A percentile compares a stretch with the other conserved stretches of the same genome.
phyloP scores from a whole-genome alignment of 164 flowering plant genomes.

The Stephania japonica region DNA sequence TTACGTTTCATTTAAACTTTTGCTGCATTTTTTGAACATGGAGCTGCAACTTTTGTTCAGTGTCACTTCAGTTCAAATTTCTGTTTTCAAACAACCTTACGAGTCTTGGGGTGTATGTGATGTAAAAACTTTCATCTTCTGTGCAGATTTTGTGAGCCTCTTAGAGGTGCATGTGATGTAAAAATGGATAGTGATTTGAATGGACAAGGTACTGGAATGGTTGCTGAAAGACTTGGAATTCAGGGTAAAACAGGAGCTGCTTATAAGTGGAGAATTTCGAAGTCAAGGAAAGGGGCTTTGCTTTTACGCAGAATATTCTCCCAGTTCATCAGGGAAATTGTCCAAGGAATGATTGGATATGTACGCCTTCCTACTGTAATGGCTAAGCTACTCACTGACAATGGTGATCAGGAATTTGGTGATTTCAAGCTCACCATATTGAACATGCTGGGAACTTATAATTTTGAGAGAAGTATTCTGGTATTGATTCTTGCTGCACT shows the following conservation, averaged over 20 bases:
- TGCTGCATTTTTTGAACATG: neutral
- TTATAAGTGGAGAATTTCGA: constrained; percentile 51
- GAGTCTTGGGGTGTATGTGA: too few species aligned
- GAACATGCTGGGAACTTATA: constrained; percentile 90
- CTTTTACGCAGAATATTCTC: constrained; percentile 61
- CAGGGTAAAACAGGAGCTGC: constrained; percentile 20
- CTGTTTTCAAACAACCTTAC: too few species aligned
- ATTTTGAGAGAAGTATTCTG: constrained; percentile 93
- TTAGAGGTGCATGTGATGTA: constrained; percentile 41
- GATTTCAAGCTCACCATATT: constrained; percentile 81
- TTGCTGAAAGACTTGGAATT: constrained; percentile 17
- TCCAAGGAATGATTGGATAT: constrained; percentile 97
- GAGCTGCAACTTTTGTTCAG: too few species aligned
- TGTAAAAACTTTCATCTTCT: neutral
- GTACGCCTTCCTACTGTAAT: constrained; percentile 82
- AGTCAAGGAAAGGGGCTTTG: constrained; percentile 38
- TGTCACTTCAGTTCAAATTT: too few species aligned
- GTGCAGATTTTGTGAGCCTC: constrained; percentile 82
- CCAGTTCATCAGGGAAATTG: constrained; percentile 77
- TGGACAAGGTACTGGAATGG: constrained; percentile 20
- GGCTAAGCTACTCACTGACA: constrained; percentile 88
- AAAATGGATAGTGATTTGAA: constrained; percentile 20
- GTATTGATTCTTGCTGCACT: constrained; percentile 29
- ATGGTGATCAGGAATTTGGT: constrained; percentile 90
- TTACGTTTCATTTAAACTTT: neutral